phyloP scores from a whole-genome alignment of 129 eudicot species.

The Tagetes erecta region DNA sequence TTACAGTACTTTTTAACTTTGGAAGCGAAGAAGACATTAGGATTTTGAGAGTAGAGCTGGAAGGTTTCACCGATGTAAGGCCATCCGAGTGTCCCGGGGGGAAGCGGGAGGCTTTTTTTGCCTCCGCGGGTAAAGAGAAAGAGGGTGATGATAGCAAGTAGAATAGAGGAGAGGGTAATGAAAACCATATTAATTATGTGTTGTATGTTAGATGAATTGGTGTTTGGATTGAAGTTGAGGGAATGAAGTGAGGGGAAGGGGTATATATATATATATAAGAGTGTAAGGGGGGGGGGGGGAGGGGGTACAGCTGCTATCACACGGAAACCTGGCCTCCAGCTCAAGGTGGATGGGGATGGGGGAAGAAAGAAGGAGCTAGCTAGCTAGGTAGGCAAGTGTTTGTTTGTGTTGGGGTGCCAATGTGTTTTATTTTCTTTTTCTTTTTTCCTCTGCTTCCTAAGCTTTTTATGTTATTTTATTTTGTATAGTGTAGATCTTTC shows the following conservation, averaged over 20 bases:
- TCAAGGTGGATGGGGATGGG: conserved; percentile 23
- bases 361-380: too few species aligned
- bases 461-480: too few species aligned
- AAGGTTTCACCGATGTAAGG: conserved; percentile 95
- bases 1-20: conserved; percentile 65
- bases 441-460: too few species aligned
- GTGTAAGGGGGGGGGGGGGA: too few species aligned
- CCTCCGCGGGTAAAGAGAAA: conserved; percentile 37
- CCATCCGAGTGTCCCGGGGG: conserved; percentile 97
- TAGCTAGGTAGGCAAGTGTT: too few species aligned
- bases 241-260: neutral
- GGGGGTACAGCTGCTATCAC: conserved; percentile 45
- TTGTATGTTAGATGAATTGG: neutral
- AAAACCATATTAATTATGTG: conserved; percentile 47
- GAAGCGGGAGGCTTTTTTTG: conserved; percentile 57
- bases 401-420: too few species aligned
- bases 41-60: conserved; percentile 85
- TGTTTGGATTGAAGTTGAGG: conserved; percentile 22
- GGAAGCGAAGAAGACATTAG: conserved; percentile 84
- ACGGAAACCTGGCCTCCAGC: conserved; percentile 86
- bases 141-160: conserved; percentile 27
- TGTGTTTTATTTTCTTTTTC: too few species aligned
- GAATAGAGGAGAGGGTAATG: conserved; percentile 28
- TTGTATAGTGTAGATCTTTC: too few species aligned
- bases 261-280: neutral